Percentiles rank a stretch among this genome's conserved stretches.
phyloP scores from a whole-genome alignment of 2,329 filamentous ascomycete genomes.

The Ophiosphaerella korrae region DNA sequence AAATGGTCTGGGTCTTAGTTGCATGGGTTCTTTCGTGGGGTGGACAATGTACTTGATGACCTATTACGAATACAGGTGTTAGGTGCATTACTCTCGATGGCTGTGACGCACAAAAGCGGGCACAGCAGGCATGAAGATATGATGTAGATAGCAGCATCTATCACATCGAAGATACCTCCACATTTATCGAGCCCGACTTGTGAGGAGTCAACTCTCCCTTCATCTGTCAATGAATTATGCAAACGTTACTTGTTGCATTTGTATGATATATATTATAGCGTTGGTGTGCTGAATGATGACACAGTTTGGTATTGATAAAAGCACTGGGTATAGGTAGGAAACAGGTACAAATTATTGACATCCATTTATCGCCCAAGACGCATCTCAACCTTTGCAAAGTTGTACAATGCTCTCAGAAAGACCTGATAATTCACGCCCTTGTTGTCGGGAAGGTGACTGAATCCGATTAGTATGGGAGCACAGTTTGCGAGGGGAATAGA shows the following conservation, averaged over 20 bases:
- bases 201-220: neutral
- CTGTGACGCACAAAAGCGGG: conserved; percentile 39
- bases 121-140: conserved; percentile 35
- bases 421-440: conserved; percentile 90
- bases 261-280: neutral
- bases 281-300: no score
- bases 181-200: neutral
- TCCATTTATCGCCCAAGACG: conserved; percentile 67
- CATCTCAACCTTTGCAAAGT: conserved; percentile 87
- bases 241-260: neutral
- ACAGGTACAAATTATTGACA: conserved; percentile 1
- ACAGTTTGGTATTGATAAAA: conserved; percentile 3
- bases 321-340: conserved; percentile 21
- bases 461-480: conserved; percentile 11
- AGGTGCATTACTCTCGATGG: conserved; percentile 44
- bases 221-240: neutral
- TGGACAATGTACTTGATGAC: conserved; percentile 49
- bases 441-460: conserved; percentile 67
- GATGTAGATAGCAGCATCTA: conserved; percentile 38
- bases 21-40: conserved; percentile 47
- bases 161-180: conserved; percentile 41
- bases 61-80: conserved; percentile 47
- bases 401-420: conserved; percentile 82
- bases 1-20: conserved; percentile 55
- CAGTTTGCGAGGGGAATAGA: conserved; percentile 12